Evolutionary conservation across 352 stramenopile species (phyloP).

Genomic region (Phytophthora hybrid): DNA sequence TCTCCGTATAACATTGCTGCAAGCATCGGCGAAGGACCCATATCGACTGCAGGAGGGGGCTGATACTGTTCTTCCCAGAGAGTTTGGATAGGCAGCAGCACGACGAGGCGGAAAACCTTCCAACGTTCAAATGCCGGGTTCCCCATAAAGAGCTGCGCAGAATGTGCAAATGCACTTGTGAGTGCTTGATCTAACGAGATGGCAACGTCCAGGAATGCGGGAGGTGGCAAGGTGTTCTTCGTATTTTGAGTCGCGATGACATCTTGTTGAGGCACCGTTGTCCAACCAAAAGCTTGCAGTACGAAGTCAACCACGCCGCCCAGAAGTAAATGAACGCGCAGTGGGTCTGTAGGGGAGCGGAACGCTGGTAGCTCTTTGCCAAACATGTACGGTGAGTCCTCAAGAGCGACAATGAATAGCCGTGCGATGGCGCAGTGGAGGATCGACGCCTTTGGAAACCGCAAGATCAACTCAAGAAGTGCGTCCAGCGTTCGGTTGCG

Average conservation of each 20-base stretch:
- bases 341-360: conserved; percentile 55
- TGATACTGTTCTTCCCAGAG: conserved; percentile 74
- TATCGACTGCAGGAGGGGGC: conserved; percentile 11
- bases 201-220: conserved; percentile 73
- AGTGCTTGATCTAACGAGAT: conserved; percentile 83
- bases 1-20: conserved; percentile 32
- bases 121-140: conserved; percentile 51
- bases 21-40: conserved; percentile 28
- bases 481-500: conserved; percentile 48
- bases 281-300: conserved; percentile 45
- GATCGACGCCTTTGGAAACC: conserved; percentile 91
- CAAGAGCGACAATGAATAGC: conserved; percentile 80
- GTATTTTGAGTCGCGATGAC: neutral
- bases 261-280: conserved; percentile 11
- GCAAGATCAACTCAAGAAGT: conserved; percentile 91
- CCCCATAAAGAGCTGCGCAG: conserved; percentile 56
- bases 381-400: conserved; percentile 85
- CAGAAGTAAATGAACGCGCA: conserved; percentile 67
- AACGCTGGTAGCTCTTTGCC: conserved; percentile 77
- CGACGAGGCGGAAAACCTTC: conserved; percentile 55
- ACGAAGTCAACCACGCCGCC: conserved; percentile 55
- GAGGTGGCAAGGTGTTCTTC: conserved; percentile 36
- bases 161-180: conserved; percentile 65
- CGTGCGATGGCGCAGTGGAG: conserved; percentile 68
- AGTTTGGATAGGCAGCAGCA: conserved; percentile 69